Evolutionary conservation across 2,329 filamentous ascomycete genomes (phyloP), one percentile per base, ranked within the genome.

Genomic region (Aspergillus sp.): DNA sequence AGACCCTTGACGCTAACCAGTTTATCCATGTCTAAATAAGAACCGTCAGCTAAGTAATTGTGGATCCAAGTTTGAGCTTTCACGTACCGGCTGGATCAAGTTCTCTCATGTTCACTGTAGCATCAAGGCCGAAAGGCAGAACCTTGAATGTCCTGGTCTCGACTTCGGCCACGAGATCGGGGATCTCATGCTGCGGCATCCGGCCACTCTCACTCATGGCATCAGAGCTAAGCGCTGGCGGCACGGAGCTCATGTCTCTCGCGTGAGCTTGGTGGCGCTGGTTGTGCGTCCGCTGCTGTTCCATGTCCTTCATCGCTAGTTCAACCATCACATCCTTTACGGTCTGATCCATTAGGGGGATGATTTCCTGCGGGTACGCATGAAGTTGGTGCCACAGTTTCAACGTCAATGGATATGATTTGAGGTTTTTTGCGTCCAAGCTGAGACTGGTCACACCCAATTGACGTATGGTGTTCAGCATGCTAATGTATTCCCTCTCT

Each of bases 381-480:
- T 94, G 88, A 48, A 94, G 75, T 67, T 98, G 94, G 65, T 97
- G 87, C 87, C 89, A 97, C 47, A 98, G 75, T 71, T 97, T 97
- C 57, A 85, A 76, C 0, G 93, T 97, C 1, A 88, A 83, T 3
- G 94, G 93, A 63, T 96, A 98, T 8, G 90, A 79, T 64, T 94
- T 94, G 49, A 98, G 75, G 58, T 98, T 94, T 47, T 81, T 82
- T 45, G 90, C 81, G 63, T 98, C 89, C 36, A 98, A 71, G 62
- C 96, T 96, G 36, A 98, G 77, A 48, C 86, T 85, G 12, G 82
- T 85, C 6, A 89, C 81, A 41, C 90, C 90, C 5, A 97, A 77
- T 48, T 90, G 80, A 41, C 94, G 76, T 90, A 98, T 96, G 51
- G 87, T 87, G 68, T 93, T 85, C 66, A 97, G 75, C 63, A 89